These are phyloP conservation scores for Medicago ruthenica DNA, from an alignment of 306 rosid species.

Conservation along the genomic window DNA sequence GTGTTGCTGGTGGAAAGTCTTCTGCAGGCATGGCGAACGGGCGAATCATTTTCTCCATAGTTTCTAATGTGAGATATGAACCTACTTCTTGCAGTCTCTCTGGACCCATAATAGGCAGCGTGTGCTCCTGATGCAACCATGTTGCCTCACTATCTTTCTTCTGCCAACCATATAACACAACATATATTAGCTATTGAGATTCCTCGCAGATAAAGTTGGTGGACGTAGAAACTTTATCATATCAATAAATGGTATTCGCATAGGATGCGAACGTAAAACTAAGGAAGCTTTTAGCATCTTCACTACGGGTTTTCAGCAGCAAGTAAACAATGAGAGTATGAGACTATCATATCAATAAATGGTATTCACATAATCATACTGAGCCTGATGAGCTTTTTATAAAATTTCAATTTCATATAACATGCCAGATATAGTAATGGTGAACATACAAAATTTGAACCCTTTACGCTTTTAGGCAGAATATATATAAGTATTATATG, in stretches of 20 bases:
- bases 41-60: slow-evolving; percentile 87
- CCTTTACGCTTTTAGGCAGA: neutral
- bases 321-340: slow-evolving; percentile 2
- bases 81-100: slow-evolving; percentile 92
- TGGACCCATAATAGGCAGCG: slow-evolving; percentile 91
- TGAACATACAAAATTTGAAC: slow-evolving; percentile 11
- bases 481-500: slow-evolving; percentile 31
- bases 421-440: neutral
- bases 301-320: neutral
- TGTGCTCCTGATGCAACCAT: slow-evolving; percentile 91
- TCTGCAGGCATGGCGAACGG: slow-evolving; percentile 99
- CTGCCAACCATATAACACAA: slow-evolving; percentile 53
- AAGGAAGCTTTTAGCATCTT: slow-evolving; percentile 22
- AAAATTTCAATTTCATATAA: slow-evolving; percentile 13
- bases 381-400: slow-evolving; percentile 1
- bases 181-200: slow-evolving; percentile 10
- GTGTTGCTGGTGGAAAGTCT: slow-evolving; percentile 89
- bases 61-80: slow-evolving; percentile 83
- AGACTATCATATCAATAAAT: neutral
- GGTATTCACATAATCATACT: neutral
- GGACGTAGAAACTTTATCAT: neutral
- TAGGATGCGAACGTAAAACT: slow-evolving; percentile 6
- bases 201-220: no score
- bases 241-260: slow-evolving; percentile 14
- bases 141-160: slow-evolving; percentile 69